Evolutionary conservation across 257 asterid species (phyloP).

Genomic region (Plantago elongata): DNA sequence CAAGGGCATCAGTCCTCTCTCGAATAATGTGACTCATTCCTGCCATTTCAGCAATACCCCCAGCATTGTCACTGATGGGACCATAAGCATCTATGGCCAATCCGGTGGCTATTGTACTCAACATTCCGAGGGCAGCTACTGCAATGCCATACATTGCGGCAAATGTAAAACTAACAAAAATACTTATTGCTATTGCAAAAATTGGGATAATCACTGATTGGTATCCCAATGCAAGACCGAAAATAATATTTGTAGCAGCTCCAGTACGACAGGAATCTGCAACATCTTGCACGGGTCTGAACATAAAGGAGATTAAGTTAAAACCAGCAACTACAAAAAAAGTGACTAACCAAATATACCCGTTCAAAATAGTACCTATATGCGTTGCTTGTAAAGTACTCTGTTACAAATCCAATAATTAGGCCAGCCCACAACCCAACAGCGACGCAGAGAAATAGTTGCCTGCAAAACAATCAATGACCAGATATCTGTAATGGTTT

Average conservation of each 20-base stretch:
- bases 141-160: conserved; percentile 50
- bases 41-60: conserved; percentile 52
- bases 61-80: conserved; percentile 50
- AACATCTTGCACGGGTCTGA: conserved; percentile 48
- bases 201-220: conserved; percentile 41
- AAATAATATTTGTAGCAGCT: conserved; percentile 45
- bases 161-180: conserved; percentile 42
- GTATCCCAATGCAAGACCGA: conserved; percentile 50
- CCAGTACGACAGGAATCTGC: conserved; percentile 51
- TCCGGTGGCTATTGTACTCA: conserved; percentile 48
- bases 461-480: conserved; percentile 33
- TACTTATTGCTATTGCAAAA: conserved; percentile 38
- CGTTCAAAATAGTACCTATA: conserved; percentile 32
- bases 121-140: conserved; percentile 49
- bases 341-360: background rate
- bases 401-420: conserved; percentile 47
- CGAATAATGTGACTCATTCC: conserved; percentile 41
- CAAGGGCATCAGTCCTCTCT: conserved; percentile 45
- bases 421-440: conserved; percentile 67
- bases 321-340: background rate
- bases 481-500: too few species aligned
- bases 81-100: conserved; percentile 49
- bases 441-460: conserved; percentile 47
- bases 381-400: conserved; percentile 56
- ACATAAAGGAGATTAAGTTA: conserved; percentile 3